Evolutionary conservation across 139 green algal genomes (phyloP).

Genomic region (Asterochloris erici): DNA sequence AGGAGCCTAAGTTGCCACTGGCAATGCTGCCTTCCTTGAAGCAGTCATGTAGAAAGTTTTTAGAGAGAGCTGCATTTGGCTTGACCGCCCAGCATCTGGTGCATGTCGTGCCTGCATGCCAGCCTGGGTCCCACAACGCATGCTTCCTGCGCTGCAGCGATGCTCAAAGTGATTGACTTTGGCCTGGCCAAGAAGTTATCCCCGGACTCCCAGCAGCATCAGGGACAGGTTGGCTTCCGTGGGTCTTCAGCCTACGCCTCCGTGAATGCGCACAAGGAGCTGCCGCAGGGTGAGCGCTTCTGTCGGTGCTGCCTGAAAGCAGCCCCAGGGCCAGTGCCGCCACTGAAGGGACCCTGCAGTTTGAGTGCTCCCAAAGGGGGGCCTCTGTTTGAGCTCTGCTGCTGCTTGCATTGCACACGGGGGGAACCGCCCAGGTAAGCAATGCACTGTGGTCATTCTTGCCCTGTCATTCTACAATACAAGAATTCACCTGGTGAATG

Average conservation of each 20-base stretch:
- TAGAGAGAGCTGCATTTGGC: background rate
- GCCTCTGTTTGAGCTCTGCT: too few species aligned
- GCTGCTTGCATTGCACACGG: too few species aligned
- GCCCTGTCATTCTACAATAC: too few species aligned
- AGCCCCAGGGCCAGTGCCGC: too few species aligned
- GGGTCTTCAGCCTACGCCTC: conserved; percentile 80
- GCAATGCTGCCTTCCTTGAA: too few species aligned
- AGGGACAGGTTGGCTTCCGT: conserved; percentile 58
- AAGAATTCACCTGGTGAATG: too few species aligned
- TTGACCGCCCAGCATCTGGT: background rate
- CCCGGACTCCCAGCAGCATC: conserved; percentile 44
- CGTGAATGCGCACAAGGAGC: conserved; percentile 50
- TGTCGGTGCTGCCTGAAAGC: background rate
- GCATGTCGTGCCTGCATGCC: background rate
- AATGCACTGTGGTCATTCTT: too few species aligned
- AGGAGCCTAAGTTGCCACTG: too few species aligned
- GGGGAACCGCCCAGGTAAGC: too few species aligned
- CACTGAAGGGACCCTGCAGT: too few species aligned
- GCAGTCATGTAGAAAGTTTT: background rate
- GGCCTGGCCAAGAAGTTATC: conserved; percentile 60
- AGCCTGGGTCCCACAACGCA: background rate
- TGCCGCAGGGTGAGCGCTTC: conserved; percentile 44
- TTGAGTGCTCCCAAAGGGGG: too few species aligned
- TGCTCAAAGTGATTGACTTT: conserved; percentile 72
- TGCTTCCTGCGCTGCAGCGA: background rate